Conservation (phyloP, 139 green algal species). For the Edaphochlamys debaryana region DNA sequence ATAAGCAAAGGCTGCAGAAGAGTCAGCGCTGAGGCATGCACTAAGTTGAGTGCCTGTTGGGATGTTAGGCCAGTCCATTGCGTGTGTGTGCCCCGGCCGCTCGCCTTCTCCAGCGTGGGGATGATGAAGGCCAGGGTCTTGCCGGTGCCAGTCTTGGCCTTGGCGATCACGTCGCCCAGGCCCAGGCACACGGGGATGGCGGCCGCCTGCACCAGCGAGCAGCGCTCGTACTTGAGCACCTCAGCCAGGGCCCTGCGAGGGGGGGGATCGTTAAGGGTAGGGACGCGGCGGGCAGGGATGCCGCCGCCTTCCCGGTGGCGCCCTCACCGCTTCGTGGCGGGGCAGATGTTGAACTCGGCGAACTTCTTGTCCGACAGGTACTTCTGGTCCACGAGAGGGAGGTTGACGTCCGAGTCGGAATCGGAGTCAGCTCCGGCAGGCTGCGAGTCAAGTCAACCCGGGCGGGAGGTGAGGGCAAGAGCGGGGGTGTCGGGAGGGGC, state of each 20-base stretch:
- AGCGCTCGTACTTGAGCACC: constrained; percentile 42
- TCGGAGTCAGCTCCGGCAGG: neutral
- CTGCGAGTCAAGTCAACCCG: neutral
- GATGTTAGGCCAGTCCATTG: no score
- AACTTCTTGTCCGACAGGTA: constrained; percentile 48
- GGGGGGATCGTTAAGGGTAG: neutral
- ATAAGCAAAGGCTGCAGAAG: neutral
- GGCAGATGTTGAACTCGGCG: constrained; percentile 22
- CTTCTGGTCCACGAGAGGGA: constrained; percentile 6
- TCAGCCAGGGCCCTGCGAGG: constrained; percentile 22
- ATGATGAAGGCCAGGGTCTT: constrained; percentile 88
- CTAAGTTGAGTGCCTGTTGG: no score
- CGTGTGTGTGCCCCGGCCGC: no score
- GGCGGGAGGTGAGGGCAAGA: neutral
- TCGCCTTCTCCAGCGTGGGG: constrained; percentile 66
- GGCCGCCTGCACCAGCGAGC: constrained; percentile 54
- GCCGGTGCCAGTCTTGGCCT: constrained; percentile 87
- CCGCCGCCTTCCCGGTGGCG: no score
- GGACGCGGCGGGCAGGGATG: no score
- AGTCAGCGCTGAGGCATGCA: neutral
- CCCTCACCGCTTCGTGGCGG: constrained; percentile 47
- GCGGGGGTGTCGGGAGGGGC: no score
- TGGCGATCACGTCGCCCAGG: constrained; percentile 74
- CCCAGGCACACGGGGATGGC: constrained; percentile 49
- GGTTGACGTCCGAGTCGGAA: neutral